Percentiles rank a stretch among this genome's conserved stretches.
Conservation (phyloP, 169 alveolate genomes). For the Plasmodium sp. region DNA sequence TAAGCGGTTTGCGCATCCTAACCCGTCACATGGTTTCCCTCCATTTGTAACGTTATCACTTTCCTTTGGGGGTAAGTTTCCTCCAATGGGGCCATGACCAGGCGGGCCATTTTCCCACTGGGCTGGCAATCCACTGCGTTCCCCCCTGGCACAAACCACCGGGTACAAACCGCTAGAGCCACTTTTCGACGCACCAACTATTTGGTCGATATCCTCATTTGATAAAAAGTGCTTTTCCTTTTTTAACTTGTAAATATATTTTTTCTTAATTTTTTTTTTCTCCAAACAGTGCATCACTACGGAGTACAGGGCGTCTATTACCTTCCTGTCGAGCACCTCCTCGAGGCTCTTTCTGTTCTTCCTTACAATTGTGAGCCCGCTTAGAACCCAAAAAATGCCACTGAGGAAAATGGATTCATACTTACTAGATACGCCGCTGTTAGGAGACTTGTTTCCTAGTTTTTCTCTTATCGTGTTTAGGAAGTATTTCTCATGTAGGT, state of each 20-base stretch:
- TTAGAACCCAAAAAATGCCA: conserved; percentile 63
- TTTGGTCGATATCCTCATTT: conserved; percentile 30
- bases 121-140: not conserved
- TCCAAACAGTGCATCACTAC: conserved; percentile 55
- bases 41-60: not conserved
- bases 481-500: conserved; percentile 44
- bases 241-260: conserved; percentile 31
- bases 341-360: conserved; percentile 8
- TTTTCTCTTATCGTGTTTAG: conserved; percentile 47
- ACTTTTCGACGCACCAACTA: not conserved
- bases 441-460: not conserved
- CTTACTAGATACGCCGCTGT: not conserved
- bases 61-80: not conserved
- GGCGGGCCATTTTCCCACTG: not conserved
- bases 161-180: not conserved
- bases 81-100: not conserved
- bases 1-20: not conserved
- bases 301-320: conserved; percentile 29
- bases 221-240: conserved; percentile 26
- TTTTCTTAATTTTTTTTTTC: conserved; percentile 40
- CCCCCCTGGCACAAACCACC: not conserved
- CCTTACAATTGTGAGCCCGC: conserved; percentile 24
- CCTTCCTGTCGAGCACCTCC: conserved; percentile 16
- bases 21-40: not conserved
- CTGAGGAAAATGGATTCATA: conserved; percentile 48